Conservation (phyloP, 2,329 filamentous ascomycete species). For the Penicillium sp. region DNA sequence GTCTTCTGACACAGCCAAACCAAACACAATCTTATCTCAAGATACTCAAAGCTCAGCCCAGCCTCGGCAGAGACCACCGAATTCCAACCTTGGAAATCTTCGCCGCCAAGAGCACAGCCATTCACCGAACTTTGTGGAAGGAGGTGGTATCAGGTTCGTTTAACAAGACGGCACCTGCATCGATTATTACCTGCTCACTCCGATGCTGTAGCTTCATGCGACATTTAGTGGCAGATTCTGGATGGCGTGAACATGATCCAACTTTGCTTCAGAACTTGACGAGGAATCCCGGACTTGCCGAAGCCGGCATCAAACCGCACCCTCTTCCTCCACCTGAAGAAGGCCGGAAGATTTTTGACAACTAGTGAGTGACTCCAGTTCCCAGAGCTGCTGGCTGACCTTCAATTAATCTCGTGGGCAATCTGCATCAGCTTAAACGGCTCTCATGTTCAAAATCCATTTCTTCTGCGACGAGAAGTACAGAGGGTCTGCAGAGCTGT, state of each 20-base stretch:
- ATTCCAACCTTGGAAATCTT: not conserved
- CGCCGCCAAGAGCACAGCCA: conserved; percentile 5
- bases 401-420: not conserved
- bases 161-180: not conserved
- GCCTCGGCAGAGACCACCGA: not conserved
- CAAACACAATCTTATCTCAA: not conserved
- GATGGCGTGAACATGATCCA: conserved; percentile 27
- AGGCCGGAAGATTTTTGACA: conserved; percentile 23
- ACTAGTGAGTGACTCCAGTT: conserved; percentile 20
- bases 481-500: conserved; percentile 24
- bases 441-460: conserved; percentile 32
- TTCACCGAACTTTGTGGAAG: conserved; percentile 26
- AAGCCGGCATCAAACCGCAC: conserved; percentile 21
- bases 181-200: not conserved
- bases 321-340: conserved; percentile 19
- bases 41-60: not conserved
- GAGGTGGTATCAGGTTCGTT: conserved; percentile 25
- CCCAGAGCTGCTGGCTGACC: too few species aligned
- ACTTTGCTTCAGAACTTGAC: conserved; percentile 23
- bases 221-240: conserved; percentile 24
- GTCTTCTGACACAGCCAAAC: not conserved
- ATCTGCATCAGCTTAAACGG: conserved; percentile 15
- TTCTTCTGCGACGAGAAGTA: conserved; percentile 33
- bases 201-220: conserved; percentile 22
- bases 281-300: conserved; percentile 13